phyloP scores from a whole-genome alignment of 2,329 filamentous ascomycete genomes.

The Drechslerella coelobrocha region DNA sequence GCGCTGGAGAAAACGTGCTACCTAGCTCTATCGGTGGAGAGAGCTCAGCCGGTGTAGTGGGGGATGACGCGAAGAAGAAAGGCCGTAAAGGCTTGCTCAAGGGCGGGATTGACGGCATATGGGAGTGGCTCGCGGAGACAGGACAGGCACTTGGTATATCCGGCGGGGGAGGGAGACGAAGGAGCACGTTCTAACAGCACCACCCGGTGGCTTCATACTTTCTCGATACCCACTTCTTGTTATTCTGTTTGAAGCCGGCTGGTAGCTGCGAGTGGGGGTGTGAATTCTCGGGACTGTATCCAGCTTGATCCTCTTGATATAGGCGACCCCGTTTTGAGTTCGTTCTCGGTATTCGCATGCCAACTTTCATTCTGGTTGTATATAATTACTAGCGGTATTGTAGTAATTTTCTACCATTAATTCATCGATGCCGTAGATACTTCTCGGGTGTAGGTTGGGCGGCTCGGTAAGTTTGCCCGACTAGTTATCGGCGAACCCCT shows the following conservation, averaged over 20 bases:
- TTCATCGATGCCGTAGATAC: too few species aligned
- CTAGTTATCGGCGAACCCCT: slow-evolving; percentile 1
- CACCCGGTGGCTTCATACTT: too few species aligned
- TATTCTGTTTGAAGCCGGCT: too few species aligned
- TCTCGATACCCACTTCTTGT: not conserved
- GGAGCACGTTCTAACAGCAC: slow-evolving; percentile 42
- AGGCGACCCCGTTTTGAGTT: not conserved
- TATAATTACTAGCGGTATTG: too few species aligned
- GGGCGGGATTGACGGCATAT: slow-evolving; percentile 67
- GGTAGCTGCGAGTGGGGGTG: too few species aligned
- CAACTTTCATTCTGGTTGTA: too few species aligned
- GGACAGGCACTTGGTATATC: slow-evolving; percentile 51
- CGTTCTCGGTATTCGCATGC: not conserved
- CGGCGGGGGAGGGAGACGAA: slow-evolving; percentile 39
- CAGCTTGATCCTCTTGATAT: not conserved
- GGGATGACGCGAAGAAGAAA: slow-evolving; percentile 57
- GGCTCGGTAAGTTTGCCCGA: not conserved
- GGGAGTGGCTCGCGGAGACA: slow-evolving; percentile 63
- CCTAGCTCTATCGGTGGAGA: slow-evolving; percentile 85
- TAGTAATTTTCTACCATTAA: too few species aligned
- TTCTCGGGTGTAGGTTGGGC: not conserved
- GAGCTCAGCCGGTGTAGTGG: slow-evolving; percentile 56
- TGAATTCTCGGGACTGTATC: too few species aligned
- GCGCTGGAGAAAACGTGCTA: slow-evolving; percentile 91
- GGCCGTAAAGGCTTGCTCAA: slow-evolving; percentile 72